Conservation (phyloP, 106 monocot genomes). For the Vanilla planifolia region DNA sequence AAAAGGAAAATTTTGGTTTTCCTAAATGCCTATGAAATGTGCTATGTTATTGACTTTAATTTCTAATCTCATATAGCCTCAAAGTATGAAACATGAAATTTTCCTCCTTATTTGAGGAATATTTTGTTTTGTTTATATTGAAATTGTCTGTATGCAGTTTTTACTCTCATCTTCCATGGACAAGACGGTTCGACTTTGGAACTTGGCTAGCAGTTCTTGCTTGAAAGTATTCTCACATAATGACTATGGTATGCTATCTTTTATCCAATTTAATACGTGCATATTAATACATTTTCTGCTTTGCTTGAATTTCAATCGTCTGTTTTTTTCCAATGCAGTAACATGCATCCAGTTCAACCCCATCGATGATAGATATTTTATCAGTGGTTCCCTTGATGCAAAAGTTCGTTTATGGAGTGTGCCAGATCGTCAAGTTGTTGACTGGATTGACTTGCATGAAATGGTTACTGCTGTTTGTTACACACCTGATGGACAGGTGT, state of each 20-base stretch:
- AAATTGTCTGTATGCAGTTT: conserved; percentile 16
- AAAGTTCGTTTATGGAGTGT: conserved; percentile 96
- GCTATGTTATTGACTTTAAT: too few relatives aligned
- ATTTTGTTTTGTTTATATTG: background rate
- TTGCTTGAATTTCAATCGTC: background rate
- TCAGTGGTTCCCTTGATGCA: conserved; percentile 90
- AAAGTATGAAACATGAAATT: too few relatives aligned
- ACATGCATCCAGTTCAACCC: conserved; percentile 99
- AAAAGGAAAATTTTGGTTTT: too few relatives aligned
- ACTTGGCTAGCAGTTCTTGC: conserved; percentile 76
- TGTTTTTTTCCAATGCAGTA: conserved; percentile 42
- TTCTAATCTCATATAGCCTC: too few relatives aligned
- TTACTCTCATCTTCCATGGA: conserved; percentile 95
- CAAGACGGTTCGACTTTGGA: conserved; percentile 88
- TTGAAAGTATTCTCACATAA: conserved; percentile 80
- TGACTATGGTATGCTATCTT: conserved; percentile 54
- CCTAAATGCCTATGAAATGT: too few relatives aligned
- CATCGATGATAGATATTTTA: conserved; percentile 84
- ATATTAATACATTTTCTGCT: background rate
- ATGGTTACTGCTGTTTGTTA: conserved; percentile 97
- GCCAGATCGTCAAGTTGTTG: conserved; percentile 80
- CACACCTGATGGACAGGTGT: conserved; percentile 94
- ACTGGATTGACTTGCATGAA: conserved; percentile 95
- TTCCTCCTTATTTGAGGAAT: too few relatives aligned
- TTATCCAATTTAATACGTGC: background rate